These are phyloP conservation scores for Glycine tomentella DNA, from an alignment of 306 rosid genomes.

Conservation along the genomic window DNA sequence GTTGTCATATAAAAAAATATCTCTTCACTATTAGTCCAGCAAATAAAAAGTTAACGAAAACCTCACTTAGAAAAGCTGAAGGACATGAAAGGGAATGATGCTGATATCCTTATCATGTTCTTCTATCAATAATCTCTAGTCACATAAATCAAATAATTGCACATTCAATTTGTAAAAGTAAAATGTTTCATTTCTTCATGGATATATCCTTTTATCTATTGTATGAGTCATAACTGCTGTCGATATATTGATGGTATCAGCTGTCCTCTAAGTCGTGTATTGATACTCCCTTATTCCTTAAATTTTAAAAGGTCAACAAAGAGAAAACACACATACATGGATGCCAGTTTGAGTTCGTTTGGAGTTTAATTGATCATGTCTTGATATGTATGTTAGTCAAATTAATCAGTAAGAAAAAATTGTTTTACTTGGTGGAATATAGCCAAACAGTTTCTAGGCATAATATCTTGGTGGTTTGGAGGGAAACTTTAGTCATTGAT, in stretches of 20 bases:
- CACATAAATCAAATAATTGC: neutral
- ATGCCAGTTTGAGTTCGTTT: neutral
- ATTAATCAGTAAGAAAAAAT: neutral
- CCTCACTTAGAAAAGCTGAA: neutral
- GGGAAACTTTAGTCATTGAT: conserved; percentile 1
- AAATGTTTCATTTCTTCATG: conserved; percentile 9
- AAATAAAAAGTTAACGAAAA: neutral
- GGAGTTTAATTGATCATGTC: too few species aligned
- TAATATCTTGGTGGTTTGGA: neutral
- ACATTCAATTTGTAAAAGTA: neutral
- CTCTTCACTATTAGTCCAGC: too few species aligned
- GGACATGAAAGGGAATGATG: neutral
- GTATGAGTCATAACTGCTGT: neutral
- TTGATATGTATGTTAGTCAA: too few species aligned
- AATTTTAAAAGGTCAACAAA: neutral
- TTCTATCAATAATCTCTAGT: neutral
- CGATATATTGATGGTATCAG: neutral
- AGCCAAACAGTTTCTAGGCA: neutral
- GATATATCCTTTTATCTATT: conserved; percentile 1
- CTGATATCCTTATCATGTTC: neutral
- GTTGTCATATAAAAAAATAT: too few species aligned
- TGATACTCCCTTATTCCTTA: neutral
- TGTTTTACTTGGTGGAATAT: neutral
- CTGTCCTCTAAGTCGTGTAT: conserved; percentile 21
- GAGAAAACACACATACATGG: neutral